Evolutionary conservation across 306 rosid genomes (phyloP).

Genomic region (Comarum palustre): DNA sequence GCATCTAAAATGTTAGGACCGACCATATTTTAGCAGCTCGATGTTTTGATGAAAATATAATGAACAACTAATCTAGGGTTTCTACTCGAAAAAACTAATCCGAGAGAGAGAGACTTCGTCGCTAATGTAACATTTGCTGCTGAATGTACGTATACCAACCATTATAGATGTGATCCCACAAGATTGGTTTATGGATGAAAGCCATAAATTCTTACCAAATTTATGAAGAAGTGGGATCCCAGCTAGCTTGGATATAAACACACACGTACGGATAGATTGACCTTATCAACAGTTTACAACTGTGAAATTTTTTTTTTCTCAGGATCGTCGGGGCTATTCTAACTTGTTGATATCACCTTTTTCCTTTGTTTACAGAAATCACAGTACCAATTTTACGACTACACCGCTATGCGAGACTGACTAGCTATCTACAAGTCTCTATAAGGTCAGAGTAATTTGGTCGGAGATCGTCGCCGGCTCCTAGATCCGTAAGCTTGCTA

Average conservation of each 20-base stretch:
- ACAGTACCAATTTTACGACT: not conserved
- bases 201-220: no score
- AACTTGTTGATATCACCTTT: not conserved
- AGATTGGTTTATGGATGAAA: no score
- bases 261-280: not conserved
- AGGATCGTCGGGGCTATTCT: not conserved
- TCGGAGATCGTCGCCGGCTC: not conserved
- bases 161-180: no score
- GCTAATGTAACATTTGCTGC: no score
- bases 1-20: no score
- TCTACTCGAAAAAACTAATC: no score
- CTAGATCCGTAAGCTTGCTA: not conserved
- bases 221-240: not conserved
- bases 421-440: not conserved
- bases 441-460: not conserved
- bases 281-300: not conserved
- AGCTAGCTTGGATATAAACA: not conserved
- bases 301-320: not conserved
- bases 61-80: no score
- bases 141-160: no score
- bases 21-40: no score
- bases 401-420: slow-evolving; percentile 3
- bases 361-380: not conserved
- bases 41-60: no score
- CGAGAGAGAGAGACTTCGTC: no score